Evolutionary conservation across 345 rosid genomes (phyloP), one percentile per base, ranked within the genome.

Genomic region (Kernera saxatilis): DNA sequence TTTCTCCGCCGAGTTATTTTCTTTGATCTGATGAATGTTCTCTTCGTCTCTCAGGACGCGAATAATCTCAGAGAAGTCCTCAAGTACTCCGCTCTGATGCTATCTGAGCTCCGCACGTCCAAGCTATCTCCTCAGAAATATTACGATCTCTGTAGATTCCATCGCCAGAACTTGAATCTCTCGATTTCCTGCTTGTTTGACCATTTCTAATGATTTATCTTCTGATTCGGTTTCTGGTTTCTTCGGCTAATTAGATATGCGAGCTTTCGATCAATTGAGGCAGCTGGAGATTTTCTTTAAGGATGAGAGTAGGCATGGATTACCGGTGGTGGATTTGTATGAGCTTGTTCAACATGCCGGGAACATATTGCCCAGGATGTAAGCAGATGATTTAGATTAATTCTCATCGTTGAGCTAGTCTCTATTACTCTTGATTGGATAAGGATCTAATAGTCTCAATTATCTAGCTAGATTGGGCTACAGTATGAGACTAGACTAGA

Each of bases 271-370:
- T 81, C 87, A 92, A 64, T 69, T 90, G 81, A 88, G 88, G 86
- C 87, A 75, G 77, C 79, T 92, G 54, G 98, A 92, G 86, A 74
- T 86, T 78, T 92, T 92, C 78, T 92, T 92, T 58, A 83, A 82
- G 71, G 98, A 92, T 51, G 98, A 90, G 52, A 74, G 87, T 26
- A 80, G 88, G 66, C 95, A 87, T 53, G 97, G 95, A 22, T 87
- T 87, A 35, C 88, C 93, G 0, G 77, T 92, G 14, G 77, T 82
- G 30, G 98, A 92, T 82, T 79, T 90, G 64, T 92, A 92, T 58
- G 91, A 92, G 81, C 95, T 92, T 66, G 97, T 92, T 72, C 98
- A 92, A 76, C 95, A 92, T 69, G 98, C 98, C 46, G 97, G 97
- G 23, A 92, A 92, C 80, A 85, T 92, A 30, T 83, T 92, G 70